Percentiles rank a stretch among this genome's conserved stretches.
These are phyloP conservation scores for Leavenworthia alabamica DNA, from an alignment of 345 rosid genomes.

Conservation along the genomic window DNA sequence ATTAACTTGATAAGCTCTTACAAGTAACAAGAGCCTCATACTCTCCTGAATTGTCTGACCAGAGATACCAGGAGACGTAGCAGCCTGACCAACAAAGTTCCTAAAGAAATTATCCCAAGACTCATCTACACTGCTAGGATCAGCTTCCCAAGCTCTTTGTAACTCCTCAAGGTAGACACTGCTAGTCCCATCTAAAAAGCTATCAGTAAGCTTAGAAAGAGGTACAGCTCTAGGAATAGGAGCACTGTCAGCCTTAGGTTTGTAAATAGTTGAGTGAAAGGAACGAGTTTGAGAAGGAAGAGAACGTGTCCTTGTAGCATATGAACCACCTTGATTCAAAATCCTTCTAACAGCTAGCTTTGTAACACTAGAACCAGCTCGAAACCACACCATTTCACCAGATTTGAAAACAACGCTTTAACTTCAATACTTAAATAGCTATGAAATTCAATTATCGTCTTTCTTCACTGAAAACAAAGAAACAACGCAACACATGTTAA, in stretches of 20 bases:
- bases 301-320: slow-evolving; percentile 41
- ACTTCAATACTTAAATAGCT: slow-evolving; percentile 6
- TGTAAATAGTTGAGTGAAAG: slow-evolving; percentile 49
- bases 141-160: slow-evolving; percentile 74
- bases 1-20: slow-evolving; percentile 80
- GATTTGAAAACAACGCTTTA: background rate
- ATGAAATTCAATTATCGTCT: background rate
- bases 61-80: slow-evolving; percentile 65
- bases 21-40: slow-evolving; percentile 65
- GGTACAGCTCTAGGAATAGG: slow-evolving; percentile 73
- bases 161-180: slow-evolving; percentile 83
- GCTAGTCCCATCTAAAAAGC: slow-evolving; percentile 70
- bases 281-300: slow-evolving; percentile 40
- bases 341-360: slow-evolving; percentile 61
- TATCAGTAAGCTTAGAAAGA: slow-evolving; percentile 72
- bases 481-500: background rate
- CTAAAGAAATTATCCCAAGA: slow-evolving; percentile 88
- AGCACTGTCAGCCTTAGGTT: slow-evolving; percentile 52
- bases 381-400: slow-evolving; percentile 61
- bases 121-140: slow-evolving; percentile 68
- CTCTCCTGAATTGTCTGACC: slow-evolving; percentile 90
- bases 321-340: slow-evolving; percentile 47
- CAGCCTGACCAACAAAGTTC: slow-evolving; percentile 77
- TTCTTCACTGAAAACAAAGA: slow-evolving; percentile 16
- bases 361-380: slow-evolving; percentile 56